Base-by-base conservation (phyloP, 1,284 basidiomycete species). In the Papiliotrema nemorosa region DNA sequence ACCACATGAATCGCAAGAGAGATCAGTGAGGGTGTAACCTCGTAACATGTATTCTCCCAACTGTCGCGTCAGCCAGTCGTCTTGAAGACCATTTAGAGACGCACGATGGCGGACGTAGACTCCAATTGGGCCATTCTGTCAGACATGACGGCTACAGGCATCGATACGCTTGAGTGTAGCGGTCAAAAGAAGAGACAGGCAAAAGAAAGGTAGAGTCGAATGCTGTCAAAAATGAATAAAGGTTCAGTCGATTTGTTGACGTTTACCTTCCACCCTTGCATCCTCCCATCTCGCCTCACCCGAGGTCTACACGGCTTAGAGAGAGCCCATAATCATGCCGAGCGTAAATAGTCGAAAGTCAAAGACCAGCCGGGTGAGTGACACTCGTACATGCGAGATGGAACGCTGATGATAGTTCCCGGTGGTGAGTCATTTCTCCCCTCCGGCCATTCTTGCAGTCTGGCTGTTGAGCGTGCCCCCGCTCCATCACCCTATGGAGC, bases 11-110 rank as follows among this genome's bases (percentile, higher is more conserved):
- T 62, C 56, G 55, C 73, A 75, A 40, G 68, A 66, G 16, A 71
- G 60, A 51, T 72, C 72, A 31, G 73, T 74, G 31, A 75, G 54
- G 5, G 72, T 73, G 70, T 71, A 75, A 22, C 73, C 73, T 54
- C 73, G 73, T 47, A 75, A 63, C 73, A 75, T 75, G 60, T 75
- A 75, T 49, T 74, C 72, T 53, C 73, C 73, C 41, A 75, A 64
- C 73, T 75, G n/a, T 31, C 21, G 21, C 14, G 36, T 43, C 43
- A 40, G 18, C 22, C 34, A 7, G 34, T 14, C 22, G 26, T 27
- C 14, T 10, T 14, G 3, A 2, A 13, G 40, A 36, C 35, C 3
- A 4, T 20, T n/a, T 5, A 14, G 6, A 37, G 33, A 62, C 69
- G 59, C 49, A 71, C 69, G 39, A 71, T 66, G 49, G 66, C 66